Base-by-base conservation (phyloP, 257 asterid genomes). In the Ajuga chamaepitys region DNA sequence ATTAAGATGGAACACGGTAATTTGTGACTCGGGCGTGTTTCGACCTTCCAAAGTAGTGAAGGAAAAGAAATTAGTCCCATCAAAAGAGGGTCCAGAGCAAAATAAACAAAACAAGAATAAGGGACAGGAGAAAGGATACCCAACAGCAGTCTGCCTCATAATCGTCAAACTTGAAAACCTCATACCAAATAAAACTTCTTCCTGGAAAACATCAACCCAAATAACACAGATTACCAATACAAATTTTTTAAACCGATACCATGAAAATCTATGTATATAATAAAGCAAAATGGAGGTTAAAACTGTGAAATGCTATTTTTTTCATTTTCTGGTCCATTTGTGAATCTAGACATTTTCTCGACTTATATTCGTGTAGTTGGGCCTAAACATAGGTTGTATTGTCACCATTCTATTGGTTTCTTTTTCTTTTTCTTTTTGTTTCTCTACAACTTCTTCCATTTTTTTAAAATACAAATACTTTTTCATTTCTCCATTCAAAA, bases 151-250 rank as follows among this genome's bases (percentile, higher is more conserved):
- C 74, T 83, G 97, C 70, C 81, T 84, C 89, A 81, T 85, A 60
- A 92, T 81, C 46, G 95, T 85, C 83, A 92, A 79, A 75, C 96
- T 85, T 60, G 95, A 81, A 75, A 92, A 82, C 90, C 83, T 89
- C 86, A 92, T 70, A 75, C 98, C 98, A 77, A 87, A 85, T 64
- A 75, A 38, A 53, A 86, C 54, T 41, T 76, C 82, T 44, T 74
- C 93, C 97, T 88, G 93, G 75, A 74, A 76, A 59, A 74, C 44
- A 70, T 66, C 40, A 57, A 58, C 61, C 72, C 72, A 53, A 70
- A 62, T 28, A 46, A 46, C 34, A 48, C 62, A 68, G 28, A 65
- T 54, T 64, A 70, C 40, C 16, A 38, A 54, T 55, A 45, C 20
- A 24, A 57, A 42, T 14, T 67, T 40, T 55, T 51, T 18, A 56